A percentile compares a stretch with the other conserved stretches of the same genome.
Evolutionary conservation across 2,329 filamentous ascomycete genomes (phyloP).

Genomic region (Ascomycota sp.): DNA sequence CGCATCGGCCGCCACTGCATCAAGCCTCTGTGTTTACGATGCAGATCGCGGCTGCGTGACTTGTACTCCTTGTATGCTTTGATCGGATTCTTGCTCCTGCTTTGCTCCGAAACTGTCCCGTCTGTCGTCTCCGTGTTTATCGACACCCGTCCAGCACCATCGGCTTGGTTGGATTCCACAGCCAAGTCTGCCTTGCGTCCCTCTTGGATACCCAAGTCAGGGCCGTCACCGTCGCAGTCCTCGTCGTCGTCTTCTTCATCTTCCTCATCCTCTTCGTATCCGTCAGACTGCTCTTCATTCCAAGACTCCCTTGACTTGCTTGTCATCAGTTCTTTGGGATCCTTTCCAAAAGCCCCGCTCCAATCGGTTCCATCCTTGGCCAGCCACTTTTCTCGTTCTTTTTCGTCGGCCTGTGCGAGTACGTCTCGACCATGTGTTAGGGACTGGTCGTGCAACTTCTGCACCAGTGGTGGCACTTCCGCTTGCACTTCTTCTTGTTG

Average conservation of each 20-base stretch:
- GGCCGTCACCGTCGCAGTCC: slow-evolving; percentile 13
- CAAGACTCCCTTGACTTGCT: slow-evolving; percentile 7
- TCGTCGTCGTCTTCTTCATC: slow-evolving; percentile 12
- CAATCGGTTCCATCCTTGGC: slow-evolving; percentile 66
- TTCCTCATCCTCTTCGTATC: slow-evolving; percentile 18
- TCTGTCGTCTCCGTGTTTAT: slow-evolving; percentile 17
- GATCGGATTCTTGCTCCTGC: slow-evolving; percentile 28
- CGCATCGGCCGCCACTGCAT: slow-evolving; percentile 93
- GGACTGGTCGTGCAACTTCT: slow-evolving; percentile 63
- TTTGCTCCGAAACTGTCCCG: slow-evolving; percentile 12
- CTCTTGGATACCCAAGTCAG: slow-evolving; percentile 40
- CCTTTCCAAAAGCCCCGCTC: slow-evolving; percentile 67
- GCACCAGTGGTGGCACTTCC: slow-evolving; percentile 52
- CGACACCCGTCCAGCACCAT: slow-evolving; percentile 11
- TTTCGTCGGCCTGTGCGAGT: slow-evolving; percentile 48
- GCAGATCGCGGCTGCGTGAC: slow-evolving; percentile 50
- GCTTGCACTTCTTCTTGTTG: slow-evolving; percentile 47
- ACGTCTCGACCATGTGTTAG: slow-evolving; percentile 64
- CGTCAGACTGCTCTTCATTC: slow-evolving; percentile 1
- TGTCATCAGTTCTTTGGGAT: slow-evolving; percentile 35
- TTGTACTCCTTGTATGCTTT: slow-evolving; percentile 42
- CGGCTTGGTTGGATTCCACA: slow-evolving; percentile 14
- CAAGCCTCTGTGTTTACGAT: slow-evolving; percentile 68
- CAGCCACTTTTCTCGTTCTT: slow-evolving; percentile 61
- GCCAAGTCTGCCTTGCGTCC: no score